These are phyloP conservation scores for Glaciozyma antarctica DNA, from an alignment of 768 basidiomycete species.

Conservation along the genomic window DNA sequence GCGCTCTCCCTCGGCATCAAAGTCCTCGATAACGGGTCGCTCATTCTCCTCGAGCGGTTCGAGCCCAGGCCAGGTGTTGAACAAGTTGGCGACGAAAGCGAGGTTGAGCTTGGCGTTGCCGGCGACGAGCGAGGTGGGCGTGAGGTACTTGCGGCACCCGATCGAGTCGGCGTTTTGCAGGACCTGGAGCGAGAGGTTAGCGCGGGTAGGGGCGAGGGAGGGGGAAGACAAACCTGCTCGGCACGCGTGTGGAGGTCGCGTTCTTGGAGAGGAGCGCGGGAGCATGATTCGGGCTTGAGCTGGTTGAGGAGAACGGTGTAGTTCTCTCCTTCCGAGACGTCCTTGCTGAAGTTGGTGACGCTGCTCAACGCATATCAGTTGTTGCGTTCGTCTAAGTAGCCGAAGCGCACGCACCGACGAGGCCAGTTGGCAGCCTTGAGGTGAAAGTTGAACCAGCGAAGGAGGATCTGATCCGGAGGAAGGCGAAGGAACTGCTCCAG, in stretches of 20 bases:
- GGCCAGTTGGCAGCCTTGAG: slow-evolving; percentile 90
- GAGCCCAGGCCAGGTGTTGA: slow-evolving; percentile 94
- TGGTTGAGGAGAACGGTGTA: slow-evolving; percentile 94
- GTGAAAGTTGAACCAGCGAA: slow-evolving; percentile 99
- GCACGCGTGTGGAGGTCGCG: slow-evolving; percentile 71
- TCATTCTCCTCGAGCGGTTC: slow-evolving; percentile 88
- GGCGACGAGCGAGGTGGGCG: slow-evolving; percentile 75
- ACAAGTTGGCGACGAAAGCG: slow-evolving; percentile 94
- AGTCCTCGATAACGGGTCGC: slow-evolving; percentile 89
- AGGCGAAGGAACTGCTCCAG: slow-evolving; percentile 86
- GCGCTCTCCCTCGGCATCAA: slow-evolving; percentile 96
- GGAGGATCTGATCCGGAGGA: slow-evolving; percentile 90
- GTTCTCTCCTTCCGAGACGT: slow-evolving; percentile 95
- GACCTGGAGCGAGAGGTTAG: slow-evolving; percentile 45
- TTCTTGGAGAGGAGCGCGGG: slow-evolving; percentile 80
- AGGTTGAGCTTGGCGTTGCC: slow-evolving; percentile 97
- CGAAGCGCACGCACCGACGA: slow-evolving; percentile 50
- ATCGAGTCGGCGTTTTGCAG: slow-evolving; percentile 88
- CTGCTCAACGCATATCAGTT: slow-evolving; percentile 41
- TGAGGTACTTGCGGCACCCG: slow-evolving; percentile 91
- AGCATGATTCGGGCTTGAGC: slow-evolving; percentile 87
- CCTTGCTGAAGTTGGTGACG: slow-evolving; percentile 94
- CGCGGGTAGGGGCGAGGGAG: neutral
- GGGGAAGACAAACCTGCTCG: slow-evolving; percentile 51
- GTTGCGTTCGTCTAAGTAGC: neutral